phyloP scores from a whole-genome alignment of 208 protist genomes.

The Crithidia acanthocephali region DNA sequence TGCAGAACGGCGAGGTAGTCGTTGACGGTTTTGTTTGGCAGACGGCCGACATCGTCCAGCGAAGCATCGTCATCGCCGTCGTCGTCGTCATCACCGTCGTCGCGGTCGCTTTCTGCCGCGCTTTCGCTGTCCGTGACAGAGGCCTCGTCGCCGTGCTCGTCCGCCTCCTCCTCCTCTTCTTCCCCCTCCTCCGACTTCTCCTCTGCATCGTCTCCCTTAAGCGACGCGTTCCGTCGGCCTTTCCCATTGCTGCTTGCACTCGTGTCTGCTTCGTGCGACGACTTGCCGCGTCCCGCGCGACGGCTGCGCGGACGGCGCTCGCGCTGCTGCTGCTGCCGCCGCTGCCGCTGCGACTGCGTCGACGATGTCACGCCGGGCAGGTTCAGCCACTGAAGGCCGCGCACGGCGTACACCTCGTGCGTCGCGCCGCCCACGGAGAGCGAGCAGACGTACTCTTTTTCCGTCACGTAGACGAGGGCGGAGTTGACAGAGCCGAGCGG shows the following conservation, averaged over 20 bases:
- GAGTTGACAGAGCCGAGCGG: constrained; percentile 47
- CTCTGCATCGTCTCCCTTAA: background rate
- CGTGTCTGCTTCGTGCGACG: too few species aligned
- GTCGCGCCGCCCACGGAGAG: constrained; percentile 15
- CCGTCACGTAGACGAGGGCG: constrained; percentile 70
- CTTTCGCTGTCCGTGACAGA: background rate
- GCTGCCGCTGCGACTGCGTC: background rate
- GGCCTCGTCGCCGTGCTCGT: constrained; percentile 2
- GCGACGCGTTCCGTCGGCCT: too few species aligned
- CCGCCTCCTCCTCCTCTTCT: constrained; percentile 15
- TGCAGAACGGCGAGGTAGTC: constrained; percentile 63
- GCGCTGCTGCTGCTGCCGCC: background rate
- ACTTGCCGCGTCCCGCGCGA: background rate
- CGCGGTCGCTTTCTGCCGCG: background rate
- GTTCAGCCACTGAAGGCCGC: constrained; percentile 50
- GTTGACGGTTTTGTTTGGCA: constrained; percentile 42
- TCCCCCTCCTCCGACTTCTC: background rate
- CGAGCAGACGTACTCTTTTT: constrained; percentile 37
- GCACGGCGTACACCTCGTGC: constrained; percentile 64
- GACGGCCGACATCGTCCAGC: constrained; percentile 14
- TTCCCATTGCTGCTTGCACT: background rate
- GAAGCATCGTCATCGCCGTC: constrained; percentile 8
- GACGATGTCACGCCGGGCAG: constrained; percentile 40
- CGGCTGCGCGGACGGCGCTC: constrained; percentile 3
- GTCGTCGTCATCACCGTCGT: background rate